Evolutionary conservation across 306 rosid genomes (phyloP).

Genomic region (Sesbania bispinosa): DNA sequence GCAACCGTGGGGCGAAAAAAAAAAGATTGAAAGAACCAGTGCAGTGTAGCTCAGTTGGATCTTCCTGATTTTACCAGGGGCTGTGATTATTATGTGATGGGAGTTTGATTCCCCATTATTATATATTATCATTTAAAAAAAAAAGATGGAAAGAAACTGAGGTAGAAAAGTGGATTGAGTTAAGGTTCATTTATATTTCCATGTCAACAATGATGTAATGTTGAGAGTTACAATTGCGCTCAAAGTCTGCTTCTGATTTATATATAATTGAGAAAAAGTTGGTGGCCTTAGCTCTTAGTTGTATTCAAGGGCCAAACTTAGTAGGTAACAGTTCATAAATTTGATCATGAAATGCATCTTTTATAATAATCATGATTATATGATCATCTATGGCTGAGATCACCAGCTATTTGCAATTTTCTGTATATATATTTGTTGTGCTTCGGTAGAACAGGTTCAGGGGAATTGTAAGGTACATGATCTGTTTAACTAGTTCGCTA

Average conservation of each 20-base stretch:
- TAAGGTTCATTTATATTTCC: not conserved
- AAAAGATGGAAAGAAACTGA: not conserved
- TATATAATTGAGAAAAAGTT: not conserved
- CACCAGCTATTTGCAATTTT: no score
- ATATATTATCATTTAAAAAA: not conserved
- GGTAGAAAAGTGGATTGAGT: not conserved
- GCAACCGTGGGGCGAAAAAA: not conserved
- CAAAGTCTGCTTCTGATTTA: not conserved
- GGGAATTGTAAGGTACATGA: not conserved
- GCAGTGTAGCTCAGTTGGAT: not conserved
- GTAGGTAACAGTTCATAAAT: not conserved
- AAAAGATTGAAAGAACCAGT: not conserved
- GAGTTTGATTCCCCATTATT: not conserved
- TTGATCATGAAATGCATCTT: no score
- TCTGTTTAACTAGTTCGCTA: not conserved
- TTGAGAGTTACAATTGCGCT: not conserved
- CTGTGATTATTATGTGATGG: not conserved
- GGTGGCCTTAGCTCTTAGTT: conserved; percentile 18
- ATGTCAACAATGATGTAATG: conserved; percentile 23
- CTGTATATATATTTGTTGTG: not conserved
- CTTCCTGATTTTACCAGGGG: not conserved
- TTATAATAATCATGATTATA: not conserved
- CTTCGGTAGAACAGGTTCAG: no score
- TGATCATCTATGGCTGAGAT: not conserved
- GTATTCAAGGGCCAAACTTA: conserved; percentile 23